A percentile compares a stretch with the other conserved stretches of the same genome.
Conservation (phyloP, 192 early-diverging fungal genomes). For the Phycomyces nitens region DNA sequence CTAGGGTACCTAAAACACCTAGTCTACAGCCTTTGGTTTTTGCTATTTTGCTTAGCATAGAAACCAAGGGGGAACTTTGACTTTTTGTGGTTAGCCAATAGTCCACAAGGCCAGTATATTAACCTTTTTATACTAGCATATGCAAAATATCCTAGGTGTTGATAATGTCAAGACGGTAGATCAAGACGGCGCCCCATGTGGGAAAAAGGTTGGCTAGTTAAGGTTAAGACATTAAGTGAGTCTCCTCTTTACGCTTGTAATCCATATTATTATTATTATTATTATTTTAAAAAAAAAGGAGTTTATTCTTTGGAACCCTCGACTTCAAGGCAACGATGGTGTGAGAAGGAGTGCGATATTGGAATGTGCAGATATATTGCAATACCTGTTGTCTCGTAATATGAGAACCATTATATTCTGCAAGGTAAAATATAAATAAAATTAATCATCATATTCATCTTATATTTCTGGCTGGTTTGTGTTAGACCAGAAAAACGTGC, state of each 20-base stretch:
- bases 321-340: background rate
- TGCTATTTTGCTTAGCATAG: no score
- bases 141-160: constrained; percentile 31
- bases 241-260: background rate
- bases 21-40: background rate
- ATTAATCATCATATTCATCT: no score
- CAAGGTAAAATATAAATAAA: constrained; percentile 43
- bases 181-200: constrained; percentile 38
- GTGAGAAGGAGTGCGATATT: constrained; percentile 17
- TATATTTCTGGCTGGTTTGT: no score
- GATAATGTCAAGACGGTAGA: constrained; percentile 16
- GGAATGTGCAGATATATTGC: constrained; percentile 35
- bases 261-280: no score
- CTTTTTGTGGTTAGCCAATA: no score
- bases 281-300: no score
- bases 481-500: constrained; percentile 31
- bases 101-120: no score
- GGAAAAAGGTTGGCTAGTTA: constrained; percentile 21
- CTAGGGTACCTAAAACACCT: background rate
- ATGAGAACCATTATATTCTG: constrained; percentile 53
- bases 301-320: constrained; percentile 48
- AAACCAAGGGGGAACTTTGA: no score
- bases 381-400: constrained; percentile 30
- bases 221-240: background rate
- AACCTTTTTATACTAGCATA: no score